Percentiles rank a stretch among this genome's conserved stretches.
phyloP scores from a whole-genome alignment of 352 stramenopile genomes.

The Globisporangium ultimum region DNA sequence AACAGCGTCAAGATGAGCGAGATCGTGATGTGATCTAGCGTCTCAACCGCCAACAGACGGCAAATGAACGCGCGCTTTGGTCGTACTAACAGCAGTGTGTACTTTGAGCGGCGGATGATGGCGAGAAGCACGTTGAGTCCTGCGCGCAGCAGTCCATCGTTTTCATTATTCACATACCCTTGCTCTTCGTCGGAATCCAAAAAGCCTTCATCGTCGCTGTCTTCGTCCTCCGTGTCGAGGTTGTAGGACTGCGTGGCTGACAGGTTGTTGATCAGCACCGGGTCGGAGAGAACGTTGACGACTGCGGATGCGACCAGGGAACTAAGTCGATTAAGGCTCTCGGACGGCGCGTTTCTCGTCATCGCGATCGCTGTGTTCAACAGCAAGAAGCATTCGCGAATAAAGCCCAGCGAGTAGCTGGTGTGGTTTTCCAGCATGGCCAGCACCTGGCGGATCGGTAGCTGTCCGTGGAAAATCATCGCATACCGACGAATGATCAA shows the following conservation, averaged over 20 bases:
- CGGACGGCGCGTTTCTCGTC: constrained; percentile 52
- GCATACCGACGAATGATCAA: constrained; percentile 72
- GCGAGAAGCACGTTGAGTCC: constrained; percentile 68
- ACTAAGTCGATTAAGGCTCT: constrained; percentile 62
- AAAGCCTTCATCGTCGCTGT: constrained; percentile 28
- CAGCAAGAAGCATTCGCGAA: constrained; percentile 75
- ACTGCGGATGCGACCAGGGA: constrained; percentile 41
- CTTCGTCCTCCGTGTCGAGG: constrained; percentile 24
- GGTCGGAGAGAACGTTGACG: constrained; percentile 58
- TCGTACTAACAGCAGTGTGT: constrained; percentile 54
- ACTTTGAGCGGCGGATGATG: constrained; percentile 68
- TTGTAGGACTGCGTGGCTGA: constrained; percentile 22
- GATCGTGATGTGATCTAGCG: constrained; percentile 72
- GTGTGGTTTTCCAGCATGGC: constrained; percentile 55
- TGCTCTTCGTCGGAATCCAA: constrained; percentile 57
- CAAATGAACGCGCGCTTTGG: constrained; percentile 73
- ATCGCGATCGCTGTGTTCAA: constrained; percentile 73
- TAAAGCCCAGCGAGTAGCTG: constrained; percentile 41
- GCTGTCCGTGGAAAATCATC: constrained; percentile 75
- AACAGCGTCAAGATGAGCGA: constrained; percentile 57
- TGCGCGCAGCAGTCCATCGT: constrained; percentile 63
- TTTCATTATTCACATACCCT: constrained; percentile 56
- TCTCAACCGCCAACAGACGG: constrained; percentile 66
- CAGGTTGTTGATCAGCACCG: constrained; percentile 45
- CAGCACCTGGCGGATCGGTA: constrained; percentile 58